These are phyloP conservation scores for Fusarium sp. DNA, from an alignment of 2,329 filamentous ascomycete species.

Conservation along the genomic window DNA sequence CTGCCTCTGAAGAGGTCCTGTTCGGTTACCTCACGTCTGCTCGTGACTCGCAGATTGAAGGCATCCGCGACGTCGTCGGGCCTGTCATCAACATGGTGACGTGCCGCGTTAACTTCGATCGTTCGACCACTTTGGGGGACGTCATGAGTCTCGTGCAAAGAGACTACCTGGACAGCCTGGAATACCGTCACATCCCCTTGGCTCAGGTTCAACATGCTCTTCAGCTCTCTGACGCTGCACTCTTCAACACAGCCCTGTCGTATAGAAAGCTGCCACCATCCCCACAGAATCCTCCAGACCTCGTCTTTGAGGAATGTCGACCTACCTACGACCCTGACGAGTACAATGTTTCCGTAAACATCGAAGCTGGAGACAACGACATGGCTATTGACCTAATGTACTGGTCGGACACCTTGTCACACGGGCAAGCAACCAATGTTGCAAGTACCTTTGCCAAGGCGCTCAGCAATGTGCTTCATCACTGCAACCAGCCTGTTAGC, in stretches of 20 bases:
- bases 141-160: conserved; percentile 22
- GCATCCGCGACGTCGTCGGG: conserved; percentile 60
- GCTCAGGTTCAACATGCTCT: conserved; percentile 41
- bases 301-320: conserved; percentile 38
- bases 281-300: conserved; percentile 9
- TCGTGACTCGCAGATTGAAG: conserved; percentile 60
- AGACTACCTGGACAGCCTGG: conserved; percentile 29
- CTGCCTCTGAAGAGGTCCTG: conserved; percentile 58
- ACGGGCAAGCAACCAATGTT: conserved; percentile 34
- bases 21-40: conserved; percentile 66
- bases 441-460: conserved; percentile 28
- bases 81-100: conserved; percentile 68
- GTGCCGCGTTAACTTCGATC: conserved; percentile 56
- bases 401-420: conserved; percentile 37
- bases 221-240: conserved; percentile 31
- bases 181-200: conserved; percentile 22
- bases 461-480: conserved; percentile 36
- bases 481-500: conserved; percentile 7
- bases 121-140: neutral
- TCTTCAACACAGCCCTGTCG: conserved; percentile 43
- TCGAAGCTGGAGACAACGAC: conserved; percentile 30
- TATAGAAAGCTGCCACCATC: conserved; percentile 38
- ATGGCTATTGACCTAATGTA: conserved; percentile 43
- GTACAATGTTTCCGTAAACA: conserved; percentile 39
- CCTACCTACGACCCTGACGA: conserved; percentile 42